Evolutionary conservation across 352 stramenopile genomes (phyloP), one percentile per base, ranked within the genome.

Genomic region (Phytopythium cucurbitacearum): DNA sequence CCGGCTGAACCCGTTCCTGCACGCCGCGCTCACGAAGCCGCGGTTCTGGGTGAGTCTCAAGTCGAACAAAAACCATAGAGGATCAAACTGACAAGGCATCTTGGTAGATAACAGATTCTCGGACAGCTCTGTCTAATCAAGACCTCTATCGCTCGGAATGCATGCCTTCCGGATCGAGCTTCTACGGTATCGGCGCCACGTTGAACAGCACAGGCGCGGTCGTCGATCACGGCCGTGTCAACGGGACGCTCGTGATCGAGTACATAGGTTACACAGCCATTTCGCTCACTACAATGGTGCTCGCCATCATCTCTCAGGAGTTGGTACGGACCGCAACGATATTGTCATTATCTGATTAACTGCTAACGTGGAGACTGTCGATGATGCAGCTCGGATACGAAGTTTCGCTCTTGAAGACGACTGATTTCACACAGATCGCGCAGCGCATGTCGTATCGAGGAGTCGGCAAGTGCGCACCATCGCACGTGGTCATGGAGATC

Each of bases 301-400:
- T 81, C 13, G 53, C 77, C 3, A 85, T 88, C 43, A 46, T 88
- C 12, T 63, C 64, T 0, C 60, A 73, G 33, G 73, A 85, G 58
- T 33, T 82, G 57, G 71, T 79, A 62, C 40, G 53, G 5, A n/a
- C n/a, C 38, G 28, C 13, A 9, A 13, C 4, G 5, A 2, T 12
- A 33, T 15, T 21, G 10, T 10, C 35, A 12, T 42, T 38, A 7
- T 39, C n/a, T 9, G 35, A 28, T 33, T 12, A 8, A 21, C 10
- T 38, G 12, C 21, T 50, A 8, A 38, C 6, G 28, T 32, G 6
- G 1, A 16, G 7, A 21, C 4, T 32, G 2, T 40, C 40, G 13
- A 47, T 50, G 12, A 12, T 35, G 6, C 47, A 78, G 69, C 47
- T 79, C 32, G 69, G 72, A 1, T 77, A 82, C 44, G 59, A 76